Evolutionary conservation across 306 rosid genomes (phyloP), one percentile per base, ranked within the genome.

Genomic region (Phaseolus lunatus): DNA sequence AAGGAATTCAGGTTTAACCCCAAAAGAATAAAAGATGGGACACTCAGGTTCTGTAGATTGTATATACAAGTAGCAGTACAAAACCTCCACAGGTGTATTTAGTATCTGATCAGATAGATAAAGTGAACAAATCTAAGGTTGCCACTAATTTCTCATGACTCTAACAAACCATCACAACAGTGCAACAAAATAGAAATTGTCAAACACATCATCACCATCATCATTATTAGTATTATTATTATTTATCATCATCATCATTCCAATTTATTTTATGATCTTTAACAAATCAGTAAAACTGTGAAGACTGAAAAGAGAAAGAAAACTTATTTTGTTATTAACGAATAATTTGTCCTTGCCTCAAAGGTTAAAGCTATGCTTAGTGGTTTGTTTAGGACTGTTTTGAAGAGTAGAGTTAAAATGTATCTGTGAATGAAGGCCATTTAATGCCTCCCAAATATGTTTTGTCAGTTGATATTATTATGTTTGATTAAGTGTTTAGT

Each of bases 51-150:
- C 35, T 31, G 24, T 37, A 68, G 67, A 67, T 39, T 26, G 69
- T 74, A 47, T 68, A 37, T 39, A 74, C 47, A 27, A 5, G 37
- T 8, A 10, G 7, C 31, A 24, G 18, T 50, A 47, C 31, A 72
- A 52, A 26, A 63, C 19, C 63, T 53, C 2, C 67, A 81, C 78
- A 81, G 68, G 81, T 70, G 85, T 69, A 68, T 49, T 35, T 81
- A 18, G 77, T 47, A 75, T 59, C 27, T 18, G 44, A 64, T 43
- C 8, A 31, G 75, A 67, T 15, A 23, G 49, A 23, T 14, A 57
- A 24, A n/a, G 67, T 9, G 8, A 31, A 33, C 9, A 33, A 5
- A 58, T 39, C 70, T 29, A 43, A 18, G 3, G 48, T 2, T 20
- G 57, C 10, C 82, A 19, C 76, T 50, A 11, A 65, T 49, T 10